A percentile compares a stretch with the other conserved stretches of the same genome.
Evolutionary conservation across 164 flowering plant genomes (phyloP).

Genomic region (Chloranthus sessilifolius): DNA sequence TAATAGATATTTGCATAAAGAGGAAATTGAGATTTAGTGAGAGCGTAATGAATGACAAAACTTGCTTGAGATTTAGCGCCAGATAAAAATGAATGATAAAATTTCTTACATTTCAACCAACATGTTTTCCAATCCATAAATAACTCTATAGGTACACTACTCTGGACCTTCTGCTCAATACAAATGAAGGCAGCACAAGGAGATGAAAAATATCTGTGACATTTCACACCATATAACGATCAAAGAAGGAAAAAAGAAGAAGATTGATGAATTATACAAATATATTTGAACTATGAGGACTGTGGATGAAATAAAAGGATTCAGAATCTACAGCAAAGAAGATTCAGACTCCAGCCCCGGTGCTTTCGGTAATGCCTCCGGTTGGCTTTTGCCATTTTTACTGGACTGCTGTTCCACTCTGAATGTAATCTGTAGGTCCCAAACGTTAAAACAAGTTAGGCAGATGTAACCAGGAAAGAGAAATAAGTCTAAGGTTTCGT

Average conservation of each 20-base stretch:
- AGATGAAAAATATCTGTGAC: not conserved
- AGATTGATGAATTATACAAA: not conserved
- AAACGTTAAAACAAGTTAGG: not conserved
- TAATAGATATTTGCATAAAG: too few species aligned
- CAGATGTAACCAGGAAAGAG: not conserved
- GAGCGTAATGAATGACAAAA: too few species aligned
- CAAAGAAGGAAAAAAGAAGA: too few species aligned
- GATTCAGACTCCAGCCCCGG: constrained; percentile 53
- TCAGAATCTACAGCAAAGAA: constrained; percentile 91
- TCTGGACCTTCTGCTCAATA: not conserved
- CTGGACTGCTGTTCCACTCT: constrained; percentile 89
- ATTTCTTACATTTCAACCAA: not conserved
- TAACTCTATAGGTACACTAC: too few species aligned
- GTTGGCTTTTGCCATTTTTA: constrained; percentile 82
- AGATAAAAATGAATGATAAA: too few species aligned
- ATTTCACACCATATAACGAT: not conserved
- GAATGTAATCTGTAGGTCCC: constrained; percentile 38
- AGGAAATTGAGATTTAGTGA: too few species aligned
- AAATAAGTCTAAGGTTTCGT: too few species aligned
- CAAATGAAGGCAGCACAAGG: not conserved
- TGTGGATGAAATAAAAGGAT: not conserved
- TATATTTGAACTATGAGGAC: not conserved
- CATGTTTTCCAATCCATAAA: not conserved
- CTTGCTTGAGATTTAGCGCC: too few species aligned
- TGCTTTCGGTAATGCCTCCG: constrained; percentile 40